Evolutionary conservation across 345 rosid species (phyloP).

Genomic region (Carallia pectinifolia): DNA sequence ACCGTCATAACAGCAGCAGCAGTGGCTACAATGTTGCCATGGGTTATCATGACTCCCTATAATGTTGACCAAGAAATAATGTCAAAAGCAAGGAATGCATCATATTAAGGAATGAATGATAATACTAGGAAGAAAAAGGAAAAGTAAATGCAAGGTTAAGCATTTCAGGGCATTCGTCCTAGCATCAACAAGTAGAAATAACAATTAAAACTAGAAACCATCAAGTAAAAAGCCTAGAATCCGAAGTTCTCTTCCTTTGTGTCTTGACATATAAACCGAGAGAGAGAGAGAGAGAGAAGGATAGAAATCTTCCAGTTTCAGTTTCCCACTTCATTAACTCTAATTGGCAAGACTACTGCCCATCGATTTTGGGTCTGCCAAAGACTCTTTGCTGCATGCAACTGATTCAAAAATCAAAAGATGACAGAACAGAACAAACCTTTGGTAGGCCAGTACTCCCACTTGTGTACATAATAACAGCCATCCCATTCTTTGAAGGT

Average conservation of each 20-base stretch:
- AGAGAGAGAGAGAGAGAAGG: background rate
- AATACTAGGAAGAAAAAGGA: background rate
- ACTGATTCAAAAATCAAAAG: background rate
- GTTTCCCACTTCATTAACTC: background rate
- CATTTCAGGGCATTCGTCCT: background rate
- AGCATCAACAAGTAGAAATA: background rate
- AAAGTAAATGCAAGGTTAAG: background rate
- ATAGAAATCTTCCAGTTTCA: background rate
- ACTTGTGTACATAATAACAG: slow-evolving; percentile 91
- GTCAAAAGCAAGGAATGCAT: slow-evolving; percentile 18
- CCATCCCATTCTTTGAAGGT: slow-evolving; percentile 67
- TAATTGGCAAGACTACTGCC: background rate
- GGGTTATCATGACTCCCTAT: slow-evolving; percentile 95
- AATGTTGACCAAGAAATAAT: slow-evolving; percentile 16
- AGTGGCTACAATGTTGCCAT: slow-evolving; percentile 76
- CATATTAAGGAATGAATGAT: background rate
- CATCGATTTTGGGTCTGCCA: background rate
- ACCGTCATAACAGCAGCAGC: slow-evolving; percentile 74
- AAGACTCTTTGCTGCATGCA: background rate
- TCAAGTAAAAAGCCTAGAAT: background rate
- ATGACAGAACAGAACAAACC: slow-evolving; percentile 37
- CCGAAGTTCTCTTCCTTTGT: no score
- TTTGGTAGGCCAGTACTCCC: slow-evolving; percentile 95
- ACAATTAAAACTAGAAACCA: slow-evolving; percentile 2
- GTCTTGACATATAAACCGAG: no score